These are phyloP conservation scores for Leishmania tropica DNA, from an alignment of 208 protist genomes.

Conservation along the genomic window DNA sequence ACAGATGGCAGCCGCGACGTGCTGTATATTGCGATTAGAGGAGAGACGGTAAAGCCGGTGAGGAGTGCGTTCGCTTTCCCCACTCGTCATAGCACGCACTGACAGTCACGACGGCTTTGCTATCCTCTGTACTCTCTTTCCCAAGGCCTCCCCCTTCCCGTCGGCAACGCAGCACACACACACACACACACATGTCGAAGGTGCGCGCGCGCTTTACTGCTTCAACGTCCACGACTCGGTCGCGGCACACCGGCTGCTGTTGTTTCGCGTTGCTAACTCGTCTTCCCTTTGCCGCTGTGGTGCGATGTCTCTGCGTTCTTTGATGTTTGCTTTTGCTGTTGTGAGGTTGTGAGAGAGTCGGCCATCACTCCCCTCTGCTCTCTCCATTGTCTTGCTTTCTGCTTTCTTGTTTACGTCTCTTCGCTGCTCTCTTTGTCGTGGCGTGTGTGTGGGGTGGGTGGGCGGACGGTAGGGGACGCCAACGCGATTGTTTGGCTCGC, in stretches of 20 bases:
- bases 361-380: not conserved
- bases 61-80: not conserved
- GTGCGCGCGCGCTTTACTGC: constrained; percentile 5
- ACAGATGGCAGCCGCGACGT: not conserved
- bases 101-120: not conserved
- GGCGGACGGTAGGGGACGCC: not conserved
- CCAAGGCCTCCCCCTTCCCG: not conserved
- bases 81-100: not conserved
- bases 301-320: not conserved
- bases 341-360: not conserved
- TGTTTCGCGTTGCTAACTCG: not conserved
- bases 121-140: not conserved
- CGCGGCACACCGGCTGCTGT: not conserved
- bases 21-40: not conserved
- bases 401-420: not conserved
- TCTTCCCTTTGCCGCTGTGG: not conserved
- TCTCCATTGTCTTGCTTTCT: constrained; percentile 2
- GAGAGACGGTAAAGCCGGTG: no score
- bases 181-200: not conserved
- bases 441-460: not conserved
- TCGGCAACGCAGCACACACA: not conserved
- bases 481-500: not conserved
- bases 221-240: not conserved
- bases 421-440: not conserved
- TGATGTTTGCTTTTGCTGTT: not conserved